Percentiles rank a stretch among this genome's conserved stretches.
Conservation (phyloP, 73 alveolate species). For the Paramecium biaurelia region DNA sequence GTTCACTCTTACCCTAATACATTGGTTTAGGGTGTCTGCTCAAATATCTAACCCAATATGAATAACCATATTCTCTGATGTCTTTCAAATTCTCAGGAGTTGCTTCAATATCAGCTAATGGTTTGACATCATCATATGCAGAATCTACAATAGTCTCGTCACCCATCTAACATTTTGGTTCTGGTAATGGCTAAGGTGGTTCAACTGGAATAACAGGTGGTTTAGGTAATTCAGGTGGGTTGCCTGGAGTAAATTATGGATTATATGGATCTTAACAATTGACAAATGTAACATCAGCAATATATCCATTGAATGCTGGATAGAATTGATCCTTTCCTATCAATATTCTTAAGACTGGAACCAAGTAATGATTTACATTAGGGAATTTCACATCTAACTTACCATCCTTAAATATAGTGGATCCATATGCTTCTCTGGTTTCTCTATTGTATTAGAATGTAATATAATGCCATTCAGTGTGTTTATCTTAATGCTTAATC, state of each 20-base stretch:
- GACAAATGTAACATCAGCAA: conserved; percentile 9
- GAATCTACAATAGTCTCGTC: conserved; percentile 36
- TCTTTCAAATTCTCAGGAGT: conserved; percentile 39
- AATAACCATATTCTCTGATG: conserved; percentile 37
- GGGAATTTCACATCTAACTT: background rate
- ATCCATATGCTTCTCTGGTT: conserved; percentile 35
- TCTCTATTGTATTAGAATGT: conserved; percentile 1
- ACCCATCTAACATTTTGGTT: conserved; percentile 22
- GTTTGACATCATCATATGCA: background rate
- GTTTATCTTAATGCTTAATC: background rate
- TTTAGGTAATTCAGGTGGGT: conserved; percentile 38
- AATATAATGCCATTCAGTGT: conserved; percentile 48
- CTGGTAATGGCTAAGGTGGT: conserved; percentile 31
- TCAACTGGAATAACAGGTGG: background rate
- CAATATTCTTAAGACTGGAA: conserved; percentile 7
- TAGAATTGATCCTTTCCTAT: conserved; percentile 48
- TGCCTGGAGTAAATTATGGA: conserved; percentile 15
- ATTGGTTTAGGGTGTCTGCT: conserved; percentile 28
- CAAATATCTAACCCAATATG: conserved; percentile 29
- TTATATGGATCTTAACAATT: conserved; percentile 25
- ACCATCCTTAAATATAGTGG: background rate
- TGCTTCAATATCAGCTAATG: conserved; percentile 48
- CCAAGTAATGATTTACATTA: conserved; percentile 8
- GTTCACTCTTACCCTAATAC: conserved; percentile 40
- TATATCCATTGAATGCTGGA: conserved; percentile 35